These are phyloP conservation scores for Viridothelium virens DNA, from an alignment of 495 filamentous ascomycete genomes.

Conservation along the genomic window DNA sequence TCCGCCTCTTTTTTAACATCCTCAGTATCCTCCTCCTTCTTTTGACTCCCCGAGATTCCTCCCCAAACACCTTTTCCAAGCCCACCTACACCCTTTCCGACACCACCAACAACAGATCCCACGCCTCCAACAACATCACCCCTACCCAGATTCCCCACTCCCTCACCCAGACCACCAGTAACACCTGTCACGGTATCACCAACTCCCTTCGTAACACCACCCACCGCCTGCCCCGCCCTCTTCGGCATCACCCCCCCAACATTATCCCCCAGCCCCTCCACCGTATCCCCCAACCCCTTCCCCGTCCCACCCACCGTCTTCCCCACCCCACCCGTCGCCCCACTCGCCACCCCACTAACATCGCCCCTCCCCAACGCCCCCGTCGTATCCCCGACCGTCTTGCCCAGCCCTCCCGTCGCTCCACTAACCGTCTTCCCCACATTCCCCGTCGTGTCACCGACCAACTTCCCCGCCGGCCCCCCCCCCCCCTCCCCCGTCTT, in stretches of 20 bases:
- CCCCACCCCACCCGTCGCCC: constrained; percentile 22
- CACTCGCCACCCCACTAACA: constrained; percentile 20
- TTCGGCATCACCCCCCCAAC: constrained; percentile 20
- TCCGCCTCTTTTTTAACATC: constrained; percentile 17
- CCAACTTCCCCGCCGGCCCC: constrained; percentile 19
- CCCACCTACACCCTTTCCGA: constrained; percentile 21
- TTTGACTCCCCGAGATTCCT: constrained; percentile 18
- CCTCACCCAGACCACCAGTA: constrained; percentile 20
- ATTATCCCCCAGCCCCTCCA: constrained; percentile 19
- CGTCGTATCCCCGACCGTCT: constrained; percentile 25
- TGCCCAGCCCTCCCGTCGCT: constrained; percentile 18
- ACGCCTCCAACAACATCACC: constrained; percentile 24
- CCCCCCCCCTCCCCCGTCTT: constrained; percentile 23
- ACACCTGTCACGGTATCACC: constrained; percentile 19
- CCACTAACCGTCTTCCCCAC: constrained; percentile 21
- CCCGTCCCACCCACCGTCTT: background rate
- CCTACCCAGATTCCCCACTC: constrained; percentile 24
- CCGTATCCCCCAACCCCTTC: constrained; percentile 4
- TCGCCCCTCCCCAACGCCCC: constrained; percentile 25
- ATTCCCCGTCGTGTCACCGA: constrained; percentile 11
- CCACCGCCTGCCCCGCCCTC: constrained; percentile 19
- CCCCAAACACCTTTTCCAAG: constrained; percentile 26
- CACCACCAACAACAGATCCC: constrained; percentile 19
- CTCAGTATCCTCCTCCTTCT: constrained; percentile 15
- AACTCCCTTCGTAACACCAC: constrained; percentile 22